phyloP scores from a whole-genome alignment of 192 early-diverging fungal species.

The Coemansia nantahalensis region DNA sequence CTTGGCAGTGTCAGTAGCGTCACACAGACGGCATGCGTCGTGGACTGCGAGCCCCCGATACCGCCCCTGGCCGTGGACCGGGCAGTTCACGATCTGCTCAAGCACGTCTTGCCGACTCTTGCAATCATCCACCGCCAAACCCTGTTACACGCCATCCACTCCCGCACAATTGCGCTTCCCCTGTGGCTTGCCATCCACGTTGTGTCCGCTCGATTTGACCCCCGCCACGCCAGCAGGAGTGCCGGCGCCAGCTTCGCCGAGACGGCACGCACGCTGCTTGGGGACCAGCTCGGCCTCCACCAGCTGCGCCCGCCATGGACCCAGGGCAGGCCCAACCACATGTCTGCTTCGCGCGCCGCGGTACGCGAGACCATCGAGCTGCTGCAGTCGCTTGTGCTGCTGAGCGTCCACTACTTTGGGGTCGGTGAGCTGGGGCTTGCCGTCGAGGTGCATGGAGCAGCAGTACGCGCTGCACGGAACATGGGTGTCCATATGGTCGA shows the following conservation, averaged over 20 bases:
- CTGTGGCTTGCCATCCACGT: constrained; percentile 53
- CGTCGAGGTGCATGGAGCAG: constrained; percentile 34
- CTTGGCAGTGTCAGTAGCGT: no score
- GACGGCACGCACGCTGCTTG: constrained; percentile 41
- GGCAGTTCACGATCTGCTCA: constrained; percentile 47
- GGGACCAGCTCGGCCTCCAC: constrained; percentile 29
- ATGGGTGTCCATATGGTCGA: constrained; percentile 46
- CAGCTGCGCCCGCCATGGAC: constrained; percentile 15
- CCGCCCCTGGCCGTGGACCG: constrained; percentile 47
- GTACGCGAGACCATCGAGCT: constrained; percentile 39
- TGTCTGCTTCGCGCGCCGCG: constrained; percentile 9
- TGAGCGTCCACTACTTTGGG: constrained; percentile 44
- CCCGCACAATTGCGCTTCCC: constrained; percentile 34
- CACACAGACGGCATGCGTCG: no score
- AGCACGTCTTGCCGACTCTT: constrained; percentile 32
- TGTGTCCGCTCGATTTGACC: constrained; percentile 36
- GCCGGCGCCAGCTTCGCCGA: constrained; percentile 39
- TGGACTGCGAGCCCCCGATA: no score
- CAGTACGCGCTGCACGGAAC: constrained; percentile 39
- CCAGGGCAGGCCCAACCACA: constrained; percentile 21
- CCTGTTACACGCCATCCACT: constrained; percentile 35
- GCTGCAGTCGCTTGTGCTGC: constrained; percentile 37
- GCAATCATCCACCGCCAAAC: constrained; percentile 50
- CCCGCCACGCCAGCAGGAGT: constrained; percentile 9
- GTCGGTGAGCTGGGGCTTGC: constrained; percentile 40